phyloP scores from a whole-genome alignment of 179 eudicot species.

The Silene coronaria region DNA sequence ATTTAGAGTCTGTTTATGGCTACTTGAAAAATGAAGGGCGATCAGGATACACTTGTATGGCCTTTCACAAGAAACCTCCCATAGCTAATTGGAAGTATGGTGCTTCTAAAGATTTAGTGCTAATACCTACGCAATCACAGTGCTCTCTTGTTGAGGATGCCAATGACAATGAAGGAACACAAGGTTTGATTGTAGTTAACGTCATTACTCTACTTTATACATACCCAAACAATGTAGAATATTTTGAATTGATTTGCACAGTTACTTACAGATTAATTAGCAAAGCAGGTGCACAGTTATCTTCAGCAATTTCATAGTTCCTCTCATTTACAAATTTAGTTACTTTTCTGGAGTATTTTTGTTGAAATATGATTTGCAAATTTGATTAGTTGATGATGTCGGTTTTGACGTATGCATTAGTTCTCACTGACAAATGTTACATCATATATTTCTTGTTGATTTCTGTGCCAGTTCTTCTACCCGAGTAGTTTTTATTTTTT shows the following conservation, averaged over 20 bases:
- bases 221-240: background rate
- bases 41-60: conserved; percentile 36
- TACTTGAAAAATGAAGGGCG: conserved; percentile 24
- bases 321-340: background rate
- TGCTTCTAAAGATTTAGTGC: conserved; percentile 20
- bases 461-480: background rate
- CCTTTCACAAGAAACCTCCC: conserved; percentile 54
- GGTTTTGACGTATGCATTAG: background rate
- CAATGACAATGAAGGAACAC: conserved; percentile 30
- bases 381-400: background rate
- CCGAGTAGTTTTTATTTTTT: background rate
- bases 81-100: conserved; percentile 28
- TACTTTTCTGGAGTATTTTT: background rate
- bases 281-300: background rate
- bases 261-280: background rate
- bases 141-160: conserved; percentile 18
- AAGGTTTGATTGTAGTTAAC: conserved; percentile 32
- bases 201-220: background rate
- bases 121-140: conserved; percentile 10
- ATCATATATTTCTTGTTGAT: background rate
- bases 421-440: background rate
- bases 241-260: background rate
- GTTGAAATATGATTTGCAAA: background rate
- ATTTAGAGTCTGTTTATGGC: conserved; percentile 15
- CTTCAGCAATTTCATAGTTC: background rate